A percentile compares a stretch with the other conserved stretches of the same genome.
Evolutionary conservation across 2,329 filamentous ascomycete species (phyloP).

Genomic region (Penicillium sp.): DNA sequence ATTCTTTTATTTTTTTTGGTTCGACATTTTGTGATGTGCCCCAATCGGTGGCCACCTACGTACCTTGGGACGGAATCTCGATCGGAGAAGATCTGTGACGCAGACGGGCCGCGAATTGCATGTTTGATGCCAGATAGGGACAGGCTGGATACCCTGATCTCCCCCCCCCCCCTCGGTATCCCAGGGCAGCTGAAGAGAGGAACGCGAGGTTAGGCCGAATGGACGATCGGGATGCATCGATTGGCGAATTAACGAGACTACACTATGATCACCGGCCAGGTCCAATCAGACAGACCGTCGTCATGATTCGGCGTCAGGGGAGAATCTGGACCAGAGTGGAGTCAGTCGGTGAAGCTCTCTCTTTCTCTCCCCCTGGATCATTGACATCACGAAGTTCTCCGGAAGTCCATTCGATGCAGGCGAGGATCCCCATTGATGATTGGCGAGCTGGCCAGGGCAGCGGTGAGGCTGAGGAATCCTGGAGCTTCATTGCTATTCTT

Average conservation of each 20-base stretch:
- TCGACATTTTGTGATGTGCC: not conserved
- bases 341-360: conserved; percentile 1
- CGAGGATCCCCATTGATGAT: conserved; percentile 2
- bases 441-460: conserved; percentile 1
- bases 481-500: not conserved
- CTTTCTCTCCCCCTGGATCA: conserved; percentile 13
- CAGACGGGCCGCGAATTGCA: not conserved
- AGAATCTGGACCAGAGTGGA: conserved; percentile 21
- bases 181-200: not conserved
- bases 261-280: conserved; percentile 10
- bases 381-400: conserved; percentile 14
- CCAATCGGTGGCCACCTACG: not conserved
- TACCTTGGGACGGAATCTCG: not conserved
- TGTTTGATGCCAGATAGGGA: not conserved
- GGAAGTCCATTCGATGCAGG: not conserved
- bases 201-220: not conserved
- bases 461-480: conserved; percentile 19
- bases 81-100: not conserved
- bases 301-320: conserved; percentile 1
- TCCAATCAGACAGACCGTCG: conserved; percentile 2
- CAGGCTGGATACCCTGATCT: not conserved
- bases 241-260: conserved; percentile 6
- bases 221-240: not conserved
- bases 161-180: not conserved
- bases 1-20: not conserved